phyloP scores from a whole-genome alignment of 2,329 filamentous ascomycete genomes.

The Fusarium nurragi region DNA sequence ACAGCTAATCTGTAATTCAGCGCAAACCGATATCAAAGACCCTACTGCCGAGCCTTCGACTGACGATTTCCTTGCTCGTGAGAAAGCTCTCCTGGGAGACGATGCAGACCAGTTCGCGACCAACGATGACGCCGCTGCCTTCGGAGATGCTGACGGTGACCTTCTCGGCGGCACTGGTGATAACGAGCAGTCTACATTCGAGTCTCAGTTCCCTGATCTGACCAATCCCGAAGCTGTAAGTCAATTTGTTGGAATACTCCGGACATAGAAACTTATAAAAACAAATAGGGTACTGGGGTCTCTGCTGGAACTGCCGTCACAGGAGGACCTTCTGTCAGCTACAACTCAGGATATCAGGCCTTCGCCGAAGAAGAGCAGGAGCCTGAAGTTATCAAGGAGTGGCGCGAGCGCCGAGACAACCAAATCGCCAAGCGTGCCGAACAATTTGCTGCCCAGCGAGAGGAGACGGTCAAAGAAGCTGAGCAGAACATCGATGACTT shows the following conservation, averaged over 20 bases:
- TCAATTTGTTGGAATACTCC: neutral
- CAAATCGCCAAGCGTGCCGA: constrained; percentile 85
- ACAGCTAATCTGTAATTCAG: constrained; percentile 54
- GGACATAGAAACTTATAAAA: constrained; percentile 15
- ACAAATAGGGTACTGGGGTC: constrained; percentile 45
- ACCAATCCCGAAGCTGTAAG: constrained; percentile 51
- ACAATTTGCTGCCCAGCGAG: constrained; percentile 82
- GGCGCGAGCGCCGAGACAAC: constrained; percentile 89
- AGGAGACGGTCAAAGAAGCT: constrained; percentile 86
- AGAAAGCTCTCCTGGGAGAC: constrained; percentile 89
- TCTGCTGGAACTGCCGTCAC: constrained; percentile 67
- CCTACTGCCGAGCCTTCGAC: constrained; percentile 67
- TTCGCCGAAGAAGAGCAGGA: constrained; percentile 77
- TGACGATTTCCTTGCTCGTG: constrained; percentile 89
- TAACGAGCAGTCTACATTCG: constrained; percentile 68
- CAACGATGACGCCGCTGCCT: constrained; percentile 73
- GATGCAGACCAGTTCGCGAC: constrained; percentile 92
- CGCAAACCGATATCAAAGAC: constrained; percentile 72
- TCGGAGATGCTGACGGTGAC: constrained; percentile 72
- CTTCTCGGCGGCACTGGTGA: constrained; percentile 77
- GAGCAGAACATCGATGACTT: constrained; percentile 97
- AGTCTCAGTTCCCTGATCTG: constrained; percentile 91
- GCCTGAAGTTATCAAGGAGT: constrained; percentile 87
- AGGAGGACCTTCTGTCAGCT: constrained; percentile 72
- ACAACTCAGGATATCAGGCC: constrained; percentile 70